Percentiles rank a stretch among this genome's conserved stretches.
These are phyloP conservation scores for Daldinia caldariorum DNA, from an alignment of 495 filamentous ascomycete genomes.

Conservation along the genomic window DNA sequence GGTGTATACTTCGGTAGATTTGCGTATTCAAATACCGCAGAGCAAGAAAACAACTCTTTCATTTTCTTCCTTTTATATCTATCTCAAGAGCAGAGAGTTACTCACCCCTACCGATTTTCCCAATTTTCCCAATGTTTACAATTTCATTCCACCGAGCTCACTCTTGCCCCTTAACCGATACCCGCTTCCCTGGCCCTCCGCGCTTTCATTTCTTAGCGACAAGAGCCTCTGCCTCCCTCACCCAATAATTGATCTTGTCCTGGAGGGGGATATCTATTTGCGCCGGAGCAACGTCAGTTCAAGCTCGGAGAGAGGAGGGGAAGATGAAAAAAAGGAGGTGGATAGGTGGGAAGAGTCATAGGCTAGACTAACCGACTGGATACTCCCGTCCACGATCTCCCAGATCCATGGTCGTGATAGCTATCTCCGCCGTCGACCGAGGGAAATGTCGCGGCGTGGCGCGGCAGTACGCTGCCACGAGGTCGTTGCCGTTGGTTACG, in stretches of 20 bases:
- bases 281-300: slow-evolving; percentile 19
- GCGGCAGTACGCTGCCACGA: slow-evolving; percentile 65
- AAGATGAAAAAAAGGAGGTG: neutral
- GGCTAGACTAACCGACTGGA: slow-evolving; percentile 45
- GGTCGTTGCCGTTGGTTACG: slow-evolving; percentile 71
- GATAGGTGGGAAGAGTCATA: slow-evolving; percentile 46
- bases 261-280: slow-evolving; percentile 7
- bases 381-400: slow-evolving; percentile 60
- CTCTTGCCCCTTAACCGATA: neutral
- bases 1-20: neutral
- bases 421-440: slow-evolving; percentile 58
- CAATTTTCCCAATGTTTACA: neutral
- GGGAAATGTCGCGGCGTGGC: slow-evolving; percentile 56
- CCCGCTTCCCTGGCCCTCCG: neutral
- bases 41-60: neutral
- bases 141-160: neutral
- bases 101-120: too few relatives aligned
- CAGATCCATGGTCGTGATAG: slow-evolving; percentile 61
- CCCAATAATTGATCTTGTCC: neutral
- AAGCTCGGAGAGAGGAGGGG: neutral
- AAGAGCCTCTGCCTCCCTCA: neutral
- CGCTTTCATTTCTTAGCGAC: slow-evolving; percentile 1
- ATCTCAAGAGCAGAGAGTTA: neutral
- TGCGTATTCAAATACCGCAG: neutral
- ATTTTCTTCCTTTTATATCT: neutral